phyloP scores from a whole-genome alignment of 1,284 basidiomycete genomes.

The Pseudozyma hubeiensis region DNA sequence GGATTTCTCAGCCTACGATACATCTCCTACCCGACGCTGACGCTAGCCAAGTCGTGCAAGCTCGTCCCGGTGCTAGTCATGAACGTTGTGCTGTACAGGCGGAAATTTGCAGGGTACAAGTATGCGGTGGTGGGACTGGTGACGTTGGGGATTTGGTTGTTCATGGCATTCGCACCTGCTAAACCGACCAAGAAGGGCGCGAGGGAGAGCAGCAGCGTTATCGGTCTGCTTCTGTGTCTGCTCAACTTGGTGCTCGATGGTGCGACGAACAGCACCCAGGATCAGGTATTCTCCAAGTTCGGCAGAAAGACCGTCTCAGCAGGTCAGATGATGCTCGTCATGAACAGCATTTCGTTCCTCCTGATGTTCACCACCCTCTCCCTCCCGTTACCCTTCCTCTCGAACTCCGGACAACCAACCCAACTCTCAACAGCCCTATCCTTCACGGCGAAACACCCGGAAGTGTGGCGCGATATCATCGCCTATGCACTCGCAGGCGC shows the following conservation, averaged over 20 bases:
- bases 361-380: slow-evolving; percentile 67
- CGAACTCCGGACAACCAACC: slow-evolving; percentile 21
- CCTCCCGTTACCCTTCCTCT: slow-evolving; percentile 73
- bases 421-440: slow-evolving; percentile 40
- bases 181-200: slow-evolving; percentile 70
- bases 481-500: slow-evolving; percentile 92
- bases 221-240: slow-evolving; percentile 76
- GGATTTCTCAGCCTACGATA: slow-evolving; percentile 93
- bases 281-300: slow-evolving; percentile 87
- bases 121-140: slow-evolving; percentile 73
- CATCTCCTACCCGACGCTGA: slow-evolving; percentile 98
- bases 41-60: slow-evolving; percentile 98
- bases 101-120: slow-evolving; percentile 67
- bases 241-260: slow-evolving; percentile 92
- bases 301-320: slow-evolving; percentile 76
- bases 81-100: slow-evolving; percentile 76
- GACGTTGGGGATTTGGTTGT: slow-evolving; percentile 90
- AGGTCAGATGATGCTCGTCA: slow-evolving; percentile 99
- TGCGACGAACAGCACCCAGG: slow-evolving; percentile 95
- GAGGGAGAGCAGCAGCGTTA: slow-evolving; percentile 40
- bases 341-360: slow-evolving; percentile 77
- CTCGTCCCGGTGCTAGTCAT: slow-evolving; percentile 95
- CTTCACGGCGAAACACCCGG: slow-evolving; percentile 84
- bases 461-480: slow-evolving; percentile 79
- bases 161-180: slow-evolving; percentile 78